phyloP scores from a whole-genome alignment of 257 asterid genomes.

The Penstemon newberryi region DNA sequence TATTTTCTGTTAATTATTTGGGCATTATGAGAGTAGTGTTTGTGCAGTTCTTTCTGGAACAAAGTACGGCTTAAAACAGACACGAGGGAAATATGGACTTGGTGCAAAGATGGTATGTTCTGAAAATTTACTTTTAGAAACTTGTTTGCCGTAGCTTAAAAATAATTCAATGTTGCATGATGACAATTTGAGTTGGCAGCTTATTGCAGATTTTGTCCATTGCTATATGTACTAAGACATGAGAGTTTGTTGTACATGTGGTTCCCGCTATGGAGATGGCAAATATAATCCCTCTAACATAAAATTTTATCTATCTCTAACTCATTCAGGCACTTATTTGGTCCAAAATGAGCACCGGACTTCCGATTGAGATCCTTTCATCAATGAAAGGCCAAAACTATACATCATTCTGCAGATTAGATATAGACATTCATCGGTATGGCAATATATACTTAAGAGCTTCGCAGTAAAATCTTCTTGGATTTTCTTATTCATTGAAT shows the following conservation, averaged over 20 bases:
- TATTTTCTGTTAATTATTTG: conserved; percentile 12
- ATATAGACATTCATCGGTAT: conserved; percentile 78
- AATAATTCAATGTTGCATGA: neutral
- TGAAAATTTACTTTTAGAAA: conserved; percentile 11
- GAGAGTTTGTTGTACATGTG: neutral
- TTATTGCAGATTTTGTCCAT: conserved; percentile 2
- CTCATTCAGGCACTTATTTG: conserved; percentile 79
- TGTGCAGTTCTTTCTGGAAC: conserved; percentile 92
- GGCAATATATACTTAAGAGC: conserved; percentile 24
- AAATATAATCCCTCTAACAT: neutral
- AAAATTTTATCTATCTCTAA: conserved; percentile 17
- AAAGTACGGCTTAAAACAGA: conserved; percentile 88
- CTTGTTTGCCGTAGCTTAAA: neutral
- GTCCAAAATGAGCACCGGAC: conserved; percentile 98
- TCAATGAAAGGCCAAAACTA: conserved; percentile 75
- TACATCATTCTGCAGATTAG: conserved; percentile 84
- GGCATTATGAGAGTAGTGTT: conserved; percentile 29
- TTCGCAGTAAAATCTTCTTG: conserved; percentile 16
- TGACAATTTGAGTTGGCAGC: conserved; percentile 20
- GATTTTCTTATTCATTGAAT: conserved; percentile 12
- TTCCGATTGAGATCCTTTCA: conserved; percentile 81
- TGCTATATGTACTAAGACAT: neutral
- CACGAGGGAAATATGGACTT: conserved; percentile 94
- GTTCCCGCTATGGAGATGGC: neutral
- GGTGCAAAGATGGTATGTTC: conserved; percentile 92